phyloP scores from a whole-genome alignment of 345 rosid genomes.

The Pistacia vera region DNA sequence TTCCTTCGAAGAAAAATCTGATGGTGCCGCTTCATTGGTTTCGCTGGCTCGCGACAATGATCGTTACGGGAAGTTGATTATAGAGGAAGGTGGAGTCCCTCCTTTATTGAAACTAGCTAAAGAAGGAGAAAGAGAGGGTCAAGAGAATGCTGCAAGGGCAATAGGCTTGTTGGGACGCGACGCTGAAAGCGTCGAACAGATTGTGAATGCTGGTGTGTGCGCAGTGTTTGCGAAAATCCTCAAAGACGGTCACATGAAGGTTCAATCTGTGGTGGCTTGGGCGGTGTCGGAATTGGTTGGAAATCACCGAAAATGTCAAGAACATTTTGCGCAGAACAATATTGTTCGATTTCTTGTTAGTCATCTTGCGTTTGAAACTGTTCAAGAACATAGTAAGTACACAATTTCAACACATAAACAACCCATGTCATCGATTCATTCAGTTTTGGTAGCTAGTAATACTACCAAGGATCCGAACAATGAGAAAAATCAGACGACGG shows the following conservation, averaged over 20 bases:
- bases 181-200: constrained; percentile 76
- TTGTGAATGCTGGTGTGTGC: constrained; percentile 73
- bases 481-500: background rate
- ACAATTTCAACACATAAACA: constrained; percentile 49
- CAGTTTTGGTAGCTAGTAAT: constrained; percentile 54
- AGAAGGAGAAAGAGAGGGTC: constrained; percentile 76
- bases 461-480: background rate
- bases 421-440: constrained; percentile 43
- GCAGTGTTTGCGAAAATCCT: constrained; percentile 77
- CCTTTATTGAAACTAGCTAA: constrained; percentile 76
- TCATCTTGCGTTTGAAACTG: constrained; percentile 86
- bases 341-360: constrained; percentile 75
- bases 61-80: constrained; percentile 69
- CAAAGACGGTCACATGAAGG: constrained; percentile 82
- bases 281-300: constrained; percentile 72
- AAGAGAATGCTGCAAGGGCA: constrained; percentile 83
- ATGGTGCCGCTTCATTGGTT: constrained; percentile 77
- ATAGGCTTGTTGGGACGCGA: constrained; percentile 75
- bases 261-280: constrained; percentile 72
- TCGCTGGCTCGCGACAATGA: constrained; percentile 84
- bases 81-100: constrained; percentile 89
- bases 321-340: constrained; percentile 72
- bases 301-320: constrained; percentile 65
- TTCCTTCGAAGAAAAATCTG: constrained; percentile 59
- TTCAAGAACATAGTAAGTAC: constrained; percentile 77